Percentiles rank a stretch among this genome's conserved stretches.
Evolutionary conservation across 2,329 filamentous ascomycete genomes (phyloP).

Genomic region (Didymella glomerata): DNA sequence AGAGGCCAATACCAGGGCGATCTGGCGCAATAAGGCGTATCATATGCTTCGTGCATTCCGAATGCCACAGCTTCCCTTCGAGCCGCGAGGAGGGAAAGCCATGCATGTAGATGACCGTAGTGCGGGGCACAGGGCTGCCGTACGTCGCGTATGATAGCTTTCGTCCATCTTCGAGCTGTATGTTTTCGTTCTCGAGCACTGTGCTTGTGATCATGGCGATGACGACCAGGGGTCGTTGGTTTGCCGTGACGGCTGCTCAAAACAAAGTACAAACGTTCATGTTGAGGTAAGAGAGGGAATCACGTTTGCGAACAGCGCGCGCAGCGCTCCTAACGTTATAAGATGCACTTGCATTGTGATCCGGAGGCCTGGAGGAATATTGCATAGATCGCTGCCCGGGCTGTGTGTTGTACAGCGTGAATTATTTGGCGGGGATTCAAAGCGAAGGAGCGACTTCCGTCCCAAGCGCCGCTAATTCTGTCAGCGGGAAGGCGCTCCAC

Average conservation of each 20-base stretch:
- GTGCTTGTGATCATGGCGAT: constrained; percentile 19
- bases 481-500: constrained; percentile 13
- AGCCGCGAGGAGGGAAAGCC: constrained; percentile 56
- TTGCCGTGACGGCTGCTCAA: constrained; percentile 14
- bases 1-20: constrained; percentile 56
- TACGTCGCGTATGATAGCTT: constrained; percentile 57
- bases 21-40: constrained; percentile 55
- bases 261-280: constrained; percentile 10
- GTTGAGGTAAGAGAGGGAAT: neutral
- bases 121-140: constrained; percentile 53
- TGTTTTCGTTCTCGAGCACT: constrained; percentile 36
- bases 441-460: constrained; percentile 6
- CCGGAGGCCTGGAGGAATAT: constrained; percentile 11
- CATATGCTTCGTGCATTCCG: constrained; percentile 43
- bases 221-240: constrained; percentile 6
- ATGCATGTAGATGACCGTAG: constrained; percentile 55
- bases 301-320: neutral
- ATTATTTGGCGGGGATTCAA: constrained; percentile 13
- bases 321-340: constrained; percentile 4
- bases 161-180: constrained; percentile 50
- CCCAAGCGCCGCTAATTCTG: constrained; percentile 14
- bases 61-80: constrained; percentile 51
- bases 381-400: constrained; percentile 15
- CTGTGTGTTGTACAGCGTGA: constrained; percentile 24
- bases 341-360: constrained; percentile 19